Base-by-base conservation (phyloP, 805 yeast species). In the Hanseniaspora nectarophila region DNA sequence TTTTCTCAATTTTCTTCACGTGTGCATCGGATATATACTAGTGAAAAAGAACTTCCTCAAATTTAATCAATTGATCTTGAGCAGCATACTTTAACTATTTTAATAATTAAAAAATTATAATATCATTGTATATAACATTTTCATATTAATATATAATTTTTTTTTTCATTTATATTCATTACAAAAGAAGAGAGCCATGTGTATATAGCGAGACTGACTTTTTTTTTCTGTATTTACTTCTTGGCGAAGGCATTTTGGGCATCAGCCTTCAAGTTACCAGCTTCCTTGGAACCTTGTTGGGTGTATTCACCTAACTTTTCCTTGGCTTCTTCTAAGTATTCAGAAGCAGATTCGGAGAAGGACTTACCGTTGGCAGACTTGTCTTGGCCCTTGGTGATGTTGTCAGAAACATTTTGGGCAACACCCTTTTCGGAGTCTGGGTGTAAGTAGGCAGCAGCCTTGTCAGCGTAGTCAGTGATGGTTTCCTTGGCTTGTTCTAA, bases 401-500 rank as follows among this genome's bases (percentile, higher is more conserved):
- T 67, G 69, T 85, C 95, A 56, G 80, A 73, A 32, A 78, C 70
- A 59, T 79, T 71, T 73, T 88, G 95, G 55, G 76, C 68, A 57
- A 76, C 67, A 43, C 89, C 80, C 74, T 86, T 86, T 60, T 80
- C 72, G 53, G 68, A 67, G 47, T 82, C 80, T 59, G 92, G 87
- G 63, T 78, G 78, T 49, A 73, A 66, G 51, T 73, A 67, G 45
- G 75, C 72, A 54, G 81, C 86, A 52, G 73, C 67, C 63, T 75
- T 71, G 72, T 87, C 95, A 60, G 73, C 74, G n/a, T 73, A 64
- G 63, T 76, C 82, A 54, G 92, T 78, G 56, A 75, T 78, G 29
- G 65, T 54, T 70, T 87, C 95, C 73, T 82, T 82, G 58, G 80
- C 81, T 70, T 82, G 72, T 62, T 84, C 82, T 50, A 70, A 66